A percentile compares a stretch with the other conserved stretches of the same genome.
phyloP scores from a whole-genome alignment of 768 basidiomycete species.

The Pholiota microspora region DNA sequence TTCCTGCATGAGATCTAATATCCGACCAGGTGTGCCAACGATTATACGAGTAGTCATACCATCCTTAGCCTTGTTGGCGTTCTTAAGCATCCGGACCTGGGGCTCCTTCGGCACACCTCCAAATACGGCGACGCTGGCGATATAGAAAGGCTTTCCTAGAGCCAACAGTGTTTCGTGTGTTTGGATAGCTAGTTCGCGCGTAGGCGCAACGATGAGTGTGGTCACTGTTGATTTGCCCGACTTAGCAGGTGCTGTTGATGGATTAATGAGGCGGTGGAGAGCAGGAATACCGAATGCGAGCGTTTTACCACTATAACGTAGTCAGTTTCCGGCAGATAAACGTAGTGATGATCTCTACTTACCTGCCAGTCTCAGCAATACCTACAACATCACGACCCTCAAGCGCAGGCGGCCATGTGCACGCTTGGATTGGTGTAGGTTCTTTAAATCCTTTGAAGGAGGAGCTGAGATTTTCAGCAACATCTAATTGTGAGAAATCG shows the following conservation, averaged over 20 bases:
- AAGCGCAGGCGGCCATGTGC: conserved; percentile 89
- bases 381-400: conserved; percentile 87
- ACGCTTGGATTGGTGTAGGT: conserved; percentile 95
- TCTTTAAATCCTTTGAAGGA: conserved; percentile 74
- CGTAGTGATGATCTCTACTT: conserved; percentile 11
- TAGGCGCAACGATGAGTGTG: conserved; percentile 87
- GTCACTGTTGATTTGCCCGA: conserved; percentile 39
- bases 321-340: neutral
- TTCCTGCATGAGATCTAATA: conserved; percentile 89
- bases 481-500: conserved; percentile 67
- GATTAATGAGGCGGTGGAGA: conserved; percentile 59
- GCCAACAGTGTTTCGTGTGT: conserved; percentile 81
- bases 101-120: conserved; percentile 92
- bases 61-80: conserved; percentile 46
- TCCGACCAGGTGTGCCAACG: conserved; percentile 93
- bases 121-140: conserved; percentile 85
- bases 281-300: conserved; percentile 95
- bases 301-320: conserved; percentile 77
- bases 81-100: conserved; percentile 70
- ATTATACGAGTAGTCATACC: conserved; percentile 66
- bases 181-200: conserved; percentile 94
- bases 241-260: conserved; percentile 27
- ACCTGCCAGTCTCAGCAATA: conserved; percentile 95
- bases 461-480: conserved; percentile 58
- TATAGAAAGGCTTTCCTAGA: conserved; percentile 71